Evolutionary conservation across 2,329 filamentous ascomycete species (phyloP), one percentile per base, ranked within the genome.

Genomic region (Arthrobotrys pseudoclavata): DNA sequence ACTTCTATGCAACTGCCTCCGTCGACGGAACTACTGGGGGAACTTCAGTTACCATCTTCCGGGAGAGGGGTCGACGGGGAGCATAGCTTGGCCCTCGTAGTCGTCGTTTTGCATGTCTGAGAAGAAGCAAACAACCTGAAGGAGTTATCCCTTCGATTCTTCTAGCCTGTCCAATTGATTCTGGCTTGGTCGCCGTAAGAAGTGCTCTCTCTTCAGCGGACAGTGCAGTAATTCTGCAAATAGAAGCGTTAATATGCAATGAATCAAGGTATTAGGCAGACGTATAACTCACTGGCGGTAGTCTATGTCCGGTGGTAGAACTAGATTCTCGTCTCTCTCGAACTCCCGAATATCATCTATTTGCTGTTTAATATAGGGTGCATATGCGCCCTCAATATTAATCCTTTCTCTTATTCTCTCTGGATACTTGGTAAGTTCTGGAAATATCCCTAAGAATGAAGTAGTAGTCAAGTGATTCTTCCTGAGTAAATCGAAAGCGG

Each of bases 151-250:
- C 95, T 84, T 99, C 96, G 10, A 97, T 89, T 13, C 96, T 86
- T 60, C 93, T 87, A 34, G 95, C 95, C 87, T 97, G 96, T 0
- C 93, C 95, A 22, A 99, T 86, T 77, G 89, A 96, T 84, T 96
- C 93, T 0, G 96, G 96, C 63, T 89, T 86, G 0, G 93, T 91
- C 1, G 86, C 85, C 74, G 88, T 87, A 40, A 99, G 86, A 3
- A 91, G 87, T 29, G 89, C 87, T 83, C 89, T 91, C 85, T 98
- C 96, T 74, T 93, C 94, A 42, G 89, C 88, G 69, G 92, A 94
- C 64, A 99, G 85, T 0, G 94, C 94, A 37, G 87, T 86, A 0
- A 99, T 87, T 12, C 76, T 78, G 31, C 15, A 10, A 29, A 24
- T 53, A 55, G 47, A 24, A 15, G 20, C 15, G 20, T 22, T 22